Base-by-base conservation (phyloP, 106 monocot species). In the Amphibolis antarctica region DNA sequence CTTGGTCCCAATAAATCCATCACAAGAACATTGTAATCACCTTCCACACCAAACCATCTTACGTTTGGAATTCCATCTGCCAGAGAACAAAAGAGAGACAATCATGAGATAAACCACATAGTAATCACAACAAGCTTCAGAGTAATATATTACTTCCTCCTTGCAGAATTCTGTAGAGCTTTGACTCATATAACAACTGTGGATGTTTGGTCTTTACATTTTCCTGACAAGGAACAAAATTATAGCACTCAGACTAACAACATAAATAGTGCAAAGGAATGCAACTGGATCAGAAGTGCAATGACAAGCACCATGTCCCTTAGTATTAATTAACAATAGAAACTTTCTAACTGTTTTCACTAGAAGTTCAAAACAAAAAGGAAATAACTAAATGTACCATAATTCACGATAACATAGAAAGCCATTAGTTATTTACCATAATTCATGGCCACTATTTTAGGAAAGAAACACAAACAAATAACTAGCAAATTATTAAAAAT, bases 131-230 rank as follows among this genome's bases (percentile, higher is more conserved):
- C 1, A 27, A 21, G 3, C 51, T 11, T 13, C 14, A 55, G n/a
- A 10, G 43, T 30, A 42, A 51, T 59, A 42, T 1, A 45, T 71
- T 77, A 77, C 78, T 73, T 78, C 78, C 78, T 67, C 78, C 78
- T 78, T 78, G 78, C 18, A 78, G 48, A 20, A 78, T 68, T 68
- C 55, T 78, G 47, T 73, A 78, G 20, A 78, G 48, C 73, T 78
- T 78, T 24, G 78, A 73, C 56, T 78, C 78, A 67, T 78, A 78
- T 1, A 63, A 54, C 25, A 78, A 52, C 42, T 78, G 78, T 18
- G 78, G 78, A 64, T 78, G 78, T 58, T 73, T 72, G 28, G 78
- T 73, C 64, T 73, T 78, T 26, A 68, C 73, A 68, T 57, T 78
- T 68, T 78, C 78, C 78, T 78, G 68, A 29, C 61, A 27, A 66